phyloP scores from a whole-genome alignment of 2,329 filamentous ascomycete species.

The Fusarium veterinarium region DNA sequence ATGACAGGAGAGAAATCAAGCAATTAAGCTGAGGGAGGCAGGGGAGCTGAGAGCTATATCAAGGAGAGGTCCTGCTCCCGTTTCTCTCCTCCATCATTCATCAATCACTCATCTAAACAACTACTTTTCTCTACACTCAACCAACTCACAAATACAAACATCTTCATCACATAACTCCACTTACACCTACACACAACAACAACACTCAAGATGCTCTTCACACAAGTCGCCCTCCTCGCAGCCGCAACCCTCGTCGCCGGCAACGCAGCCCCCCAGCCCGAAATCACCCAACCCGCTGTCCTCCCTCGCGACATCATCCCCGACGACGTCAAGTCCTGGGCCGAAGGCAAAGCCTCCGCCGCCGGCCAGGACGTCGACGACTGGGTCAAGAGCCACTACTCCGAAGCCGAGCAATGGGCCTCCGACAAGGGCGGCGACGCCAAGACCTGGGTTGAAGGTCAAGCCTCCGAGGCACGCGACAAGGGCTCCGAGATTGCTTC shows the following conservation, averaged over 20 bases:
- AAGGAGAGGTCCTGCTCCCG: conserved; percentile 11
- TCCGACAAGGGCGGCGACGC: conserved; percentile 17
- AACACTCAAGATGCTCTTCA: conserved; percentile 38
- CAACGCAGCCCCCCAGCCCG: neutral
- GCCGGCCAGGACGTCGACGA: conserved; percentile 8
- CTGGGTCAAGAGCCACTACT: conserved; percentile 23
- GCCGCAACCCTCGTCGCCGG: conserved; percentile 39
- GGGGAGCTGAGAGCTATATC: conserved; percentile 25
- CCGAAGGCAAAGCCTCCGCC: conserved; percentile 13
- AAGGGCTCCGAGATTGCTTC: conserved; percentile 13
- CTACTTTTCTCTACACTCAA: neutral
- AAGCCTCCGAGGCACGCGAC: conserved; percentile 7
- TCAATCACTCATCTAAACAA: neutral
- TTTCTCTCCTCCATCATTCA: neutral
- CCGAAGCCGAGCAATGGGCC: conserved; percentile 17
- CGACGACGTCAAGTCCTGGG: conserved; percentile 34
- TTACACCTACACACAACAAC: neutral
- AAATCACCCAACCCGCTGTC: conserved; percentile 28
- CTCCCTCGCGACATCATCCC: conserved; percentile 30
- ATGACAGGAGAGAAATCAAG: neutral
- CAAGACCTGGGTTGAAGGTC: conserved; percentile 6
- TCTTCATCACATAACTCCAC: neutral
- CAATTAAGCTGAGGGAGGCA: conserved; percentile 10
- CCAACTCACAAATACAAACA: neutral
- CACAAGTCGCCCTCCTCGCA: conserved; percentile 39